A percentile compares a stretch with the other conserved stretches of the same genome.
Conservation (phyloP, 306 rosid species). For the Vigna nakashimae region DNA sequence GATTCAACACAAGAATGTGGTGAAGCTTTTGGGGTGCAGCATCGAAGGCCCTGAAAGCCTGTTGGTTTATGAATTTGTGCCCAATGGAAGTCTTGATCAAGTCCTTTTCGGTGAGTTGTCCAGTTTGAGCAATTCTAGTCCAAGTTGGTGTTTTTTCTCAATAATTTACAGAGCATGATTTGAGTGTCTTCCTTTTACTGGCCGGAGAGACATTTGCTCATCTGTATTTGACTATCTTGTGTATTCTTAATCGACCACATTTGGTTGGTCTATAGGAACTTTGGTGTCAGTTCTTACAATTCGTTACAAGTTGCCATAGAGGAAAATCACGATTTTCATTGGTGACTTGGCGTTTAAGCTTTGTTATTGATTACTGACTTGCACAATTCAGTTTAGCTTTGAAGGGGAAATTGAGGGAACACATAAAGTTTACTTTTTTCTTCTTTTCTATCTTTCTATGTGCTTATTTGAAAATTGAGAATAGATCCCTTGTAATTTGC, state of each 20-base stretch:
- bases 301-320: neutral
- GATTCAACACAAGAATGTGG: slow-evolving; percentile 67
- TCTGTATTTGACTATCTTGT: neutral
- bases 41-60: slow-evolving; percentile 81
- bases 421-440: neutral
- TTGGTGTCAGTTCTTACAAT: slow-evolving; percentile 7
- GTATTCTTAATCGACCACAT: slow-evolving; percentile 6
- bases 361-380: neutral
- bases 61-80: slow-evolving; percentile 70
- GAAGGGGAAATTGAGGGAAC: neutral
- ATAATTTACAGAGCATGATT: neutral
- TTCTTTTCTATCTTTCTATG: neutral
- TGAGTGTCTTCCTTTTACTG: neutral
- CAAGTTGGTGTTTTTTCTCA: neutral
- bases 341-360: neutral
- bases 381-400: slow-evolving; percentile 4
- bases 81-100: slow-evolving; percentile 68
- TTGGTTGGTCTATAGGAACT: neutral
- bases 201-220: neutral
- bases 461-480: slow-evolving; percentile 9
- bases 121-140: neutral
- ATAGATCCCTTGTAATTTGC: slow-evolving; percentile 20
- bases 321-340: neutral
- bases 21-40: slow-evolving; percentile 73
- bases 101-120: slow-evolving; percentile 56